phyloP scores from a whole-genome alignment of 805 yeast genomes.

The Kodamaea hsintzibuensis region DNA sequence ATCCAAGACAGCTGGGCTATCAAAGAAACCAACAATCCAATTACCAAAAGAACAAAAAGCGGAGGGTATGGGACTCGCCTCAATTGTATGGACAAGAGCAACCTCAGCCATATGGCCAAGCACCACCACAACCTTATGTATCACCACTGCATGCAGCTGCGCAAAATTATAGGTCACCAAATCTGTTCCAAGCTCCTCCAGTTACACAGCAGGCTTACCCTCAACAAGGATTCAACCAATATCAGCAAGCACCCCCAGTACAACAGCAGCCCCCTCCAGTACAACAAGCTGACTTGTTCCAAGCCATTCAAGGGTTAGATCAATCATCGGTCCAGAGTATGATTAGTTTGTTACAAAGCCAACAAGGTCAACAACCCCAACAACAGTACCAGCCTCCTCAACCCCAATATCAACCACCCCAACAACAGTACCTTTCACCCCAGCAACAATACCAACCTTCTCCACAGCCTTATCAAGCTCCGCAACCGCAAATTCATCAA shows the following conservation, averaged over 20 bases:
- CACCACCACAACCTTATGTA: slow-evolving; percentile 1
- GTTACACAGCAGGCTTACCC: not conserved
- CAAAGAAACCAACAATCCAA: slow-evolving; percentile 3
- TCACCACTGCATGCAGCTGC: not conserved
- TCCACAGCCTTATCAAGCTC: slow-evolving; percentile 7
- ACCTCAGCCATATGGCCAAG: slow-evolving; percentile 2
- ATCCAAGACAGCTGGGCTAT: slow-evolving; percentile 1
- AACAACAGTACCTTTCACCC: not conserved
- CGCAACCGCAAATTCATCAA: not conserved
- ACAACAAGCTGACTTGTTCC: slow-evolving; percentile 15
- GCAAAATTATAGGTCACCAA: slow-evolving; percentile 1
- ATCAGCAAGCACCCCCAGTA: slow-evolving; percentile 4
- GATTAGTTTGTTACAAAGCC: slow-evolving; percentile 21
- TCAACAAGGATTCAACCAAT: not conserved
- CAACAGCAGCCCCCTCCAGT: slow-evolving; percentile 4
- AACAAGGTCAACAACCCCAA: not conserved
- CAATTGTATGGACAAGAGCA: not conserved
- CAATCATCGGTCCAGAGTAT: slow-evolving; percentile 36
- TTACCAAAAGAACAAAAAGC: not conserved
- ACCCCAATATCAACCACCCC: slow-evolving; percentile 10
- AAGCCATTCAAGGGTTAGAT: slow-evolving; percentile 27
- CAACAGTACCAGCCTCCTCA: slow-evolving; percentile 5
- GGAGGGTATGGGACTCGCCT: not conserved
- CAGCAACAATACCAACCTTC: slow-evolving; percentile 3
- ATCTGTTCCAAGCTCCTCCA: not conserved